phyloP scores from a whole-genome alignment of 116 monocot species.

The Cymodocea nodosa region DNA sequence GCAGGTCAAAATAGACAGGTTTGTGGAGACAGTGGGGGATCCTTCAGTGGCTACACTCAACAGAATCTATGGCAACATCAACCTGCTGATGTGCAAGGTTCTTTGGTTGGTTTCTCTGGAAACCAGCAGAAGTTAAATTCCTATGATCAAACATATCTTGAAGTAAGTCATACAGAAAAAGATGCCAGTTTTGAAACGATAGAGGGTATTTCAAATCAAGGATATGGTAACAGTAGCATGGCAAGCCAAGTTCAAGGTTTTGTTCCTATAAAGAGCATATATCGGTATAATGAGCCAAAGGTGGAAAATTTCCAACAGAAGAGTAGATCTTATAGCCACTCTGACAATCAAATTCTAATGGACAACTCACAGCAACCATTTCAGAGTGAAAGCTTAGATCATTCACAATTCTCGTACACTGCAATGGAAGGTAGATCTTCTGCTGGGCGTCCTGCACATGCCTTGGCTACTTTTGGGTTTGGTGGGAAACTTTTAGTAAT shows the following conservation, averaged over 20 bases:
- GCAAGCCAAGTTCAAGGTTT: slow-evolving; percentile 26
- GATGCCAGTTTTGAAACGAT: neutral
- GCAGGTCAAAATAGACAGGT: slow-evolving; percentile 10
- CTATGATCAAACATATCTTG: neutral
- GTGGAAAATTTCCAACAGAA: slow-evolving; percentile 6
- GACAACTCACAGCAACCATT: slow-evolving; percentile 34
- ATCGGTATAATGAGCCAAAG: slow-evolving; percentile 28
- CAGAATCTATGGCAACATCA: slow-evolving; percentile 27
- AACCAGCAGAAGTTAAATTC: slow-evolving; percentile 6
- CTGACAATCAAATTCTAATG: slow-evolving; percentile 20
- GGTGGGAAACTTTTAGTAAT: slow-evolving; percentile 82
- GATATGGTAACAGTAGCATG: slow-evolving; percentile 15
- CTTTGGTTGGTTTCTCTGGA: slow-evolving; percentile 10
- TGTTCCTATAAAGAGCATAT: slow-evolving; percentile 21
- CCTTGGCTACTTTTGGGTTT: slow-evolving; percentile 79
- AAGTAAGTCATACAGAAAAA: neutral
- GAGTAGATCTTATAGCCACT: slow-evolving; percentile 25
- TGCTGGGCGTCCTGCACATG: slow-evolving; percentile 74
- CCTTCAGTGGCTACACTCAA: slow-evolving; percentile 14
- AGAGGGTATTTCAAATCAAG: neutral
- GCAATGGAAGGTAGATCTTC: slow-evolving; percentile 50
- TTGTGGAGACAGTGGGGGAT: slow-evolving; percentile 13
- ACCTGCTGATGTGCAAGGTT: neutral
- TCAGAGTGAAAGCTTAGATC: slow-evolving; percentile 19
- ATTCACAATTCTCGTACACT: slow-evolving; percentile 20